These are phyloP conservation scores for Byssochlamys sp. DNA, from an alignment of 2,329 filamentous ascomycete genomes.

Conservation along the genomic window DNA sequence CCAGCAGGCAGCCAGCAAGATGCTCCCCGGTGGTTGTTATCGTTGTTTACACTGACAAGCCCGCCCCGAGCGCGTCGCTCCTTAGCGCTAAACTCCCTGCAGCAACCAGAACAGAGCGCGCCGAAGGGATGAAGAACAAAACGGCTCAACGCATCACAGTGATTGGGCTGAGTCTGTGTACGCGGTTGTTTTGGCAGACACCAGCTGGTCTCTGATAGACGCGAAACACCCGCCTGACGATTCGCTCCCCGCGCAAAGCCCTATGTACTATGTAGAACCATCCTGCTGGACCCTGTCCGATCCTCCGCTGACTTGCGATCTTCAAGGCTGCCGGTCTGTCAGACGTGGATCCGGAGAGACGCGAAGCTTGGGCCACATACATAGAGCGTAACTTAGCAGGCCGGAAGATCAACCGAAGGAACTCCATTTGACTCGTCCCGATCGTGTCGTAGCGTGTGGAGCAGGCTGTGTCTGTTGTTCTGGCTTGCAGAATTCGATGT, in stretches of 20 bases:
- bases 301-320: background rate
- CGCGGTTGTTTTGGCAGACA: background rate
- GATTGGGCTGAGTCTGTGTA: background rate
- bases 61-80: background rate
- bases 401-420: background rate
- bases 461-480: background rate
- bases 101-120: background rate
- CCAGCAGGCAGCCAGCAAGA: background rate
- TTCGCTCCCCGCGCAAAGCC: conserved; percentile 5
- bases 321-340: background rate
- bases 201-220: conserved; percentile 8
- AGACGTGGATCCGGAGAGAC: background rate
- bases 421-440: background rate
- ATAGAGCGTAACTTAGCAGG: background rate
- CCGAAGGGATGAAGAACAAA: background rate
- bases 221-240: conserved; percentile 6
- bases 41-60: background rate
- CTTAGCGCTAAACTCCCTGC: background rate
- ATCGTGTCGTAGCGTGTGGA: background rate
- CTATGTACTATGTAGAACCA: background rate
- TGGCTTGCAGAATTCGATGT: background rate
- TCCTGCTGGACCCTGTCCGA: background rate
- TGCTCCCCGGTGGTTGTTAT: background rate
- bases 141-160: background rate
- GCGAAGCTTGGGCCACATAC: background rate